A percentile compares a stretch with the other conserved stretches of the same genome.
Conservation (phyloP, 768 basidiomycete genomes). For the Auricularia sp. region DNA sequence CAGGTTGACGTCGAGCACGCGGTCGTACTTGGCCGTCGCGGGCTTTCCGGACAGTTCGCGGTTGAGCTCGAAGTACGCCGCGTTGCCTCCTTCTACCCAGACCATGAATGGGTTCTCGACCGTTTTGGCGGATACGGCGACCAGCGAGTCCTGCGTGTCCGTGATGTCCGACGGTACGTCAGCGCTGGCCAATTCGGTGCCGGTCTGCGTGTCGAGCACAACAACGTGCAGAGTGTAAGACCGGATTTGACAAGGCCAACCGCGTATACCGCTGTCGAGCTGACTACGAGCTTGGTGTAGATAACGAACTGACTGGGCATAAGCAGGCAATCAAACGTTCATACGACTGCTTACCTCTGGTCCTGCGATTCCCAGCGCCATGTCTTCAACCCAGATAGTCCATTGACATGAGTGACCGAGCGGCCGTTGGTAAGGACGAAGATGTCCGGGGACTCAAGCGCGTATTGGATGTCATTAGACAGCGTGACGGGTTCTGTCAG, state of each 20-base stretch:
- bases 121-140: slow-evolving; percentile 23
- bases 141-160: slow-evolving; percentile 26
- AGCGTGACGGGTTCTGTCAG: slow-evolving; percentile 43
- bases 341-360: slow-evolving; percentile 30
- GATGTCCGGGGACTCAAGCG: slow-evolving; percentile 24
- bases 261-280: slow-evolving; percentile 44
- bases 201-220: slow-evolving; percentile 45
- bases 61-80: slow-evolving; percentile 42
- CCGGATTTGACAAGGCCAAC: slow-evolving; percentile 42
- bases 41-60: slow-evolving; percentile 44
- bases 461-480: slow-evolving; percentile 43
- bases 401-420: slow-evolving; percentile 42
- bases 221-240: slow-evolving; percentile 61
- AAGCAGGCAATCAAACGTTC: no score
- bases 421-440: slow-evolving; percentile 55
- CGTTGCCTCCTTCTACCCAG: slow-evolving; percentile 42
- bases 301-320: slow-evolving; percentile 40
- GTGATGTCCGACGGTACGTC: slow-evolving; percentile 46
- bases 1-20: slow-evolving; percentile 55
- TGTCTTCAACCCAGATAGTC: slow-evolving; percentile 38
- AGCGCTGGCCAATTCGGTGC: slow-evolving; percentile 37
- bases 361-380: slow-evolving; percentile 74
- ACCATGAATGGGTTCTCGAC: slow-evolving; percentile 27
- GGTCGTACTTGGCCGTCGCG: slow-evolving; percentile 32
- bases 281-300: slow-evolving; percentile 51